Evolutionary conservation across 2,329 filamentous ascomycete species (phyloP).

Genomic region (Parafenestella ontariensis): DNA sequence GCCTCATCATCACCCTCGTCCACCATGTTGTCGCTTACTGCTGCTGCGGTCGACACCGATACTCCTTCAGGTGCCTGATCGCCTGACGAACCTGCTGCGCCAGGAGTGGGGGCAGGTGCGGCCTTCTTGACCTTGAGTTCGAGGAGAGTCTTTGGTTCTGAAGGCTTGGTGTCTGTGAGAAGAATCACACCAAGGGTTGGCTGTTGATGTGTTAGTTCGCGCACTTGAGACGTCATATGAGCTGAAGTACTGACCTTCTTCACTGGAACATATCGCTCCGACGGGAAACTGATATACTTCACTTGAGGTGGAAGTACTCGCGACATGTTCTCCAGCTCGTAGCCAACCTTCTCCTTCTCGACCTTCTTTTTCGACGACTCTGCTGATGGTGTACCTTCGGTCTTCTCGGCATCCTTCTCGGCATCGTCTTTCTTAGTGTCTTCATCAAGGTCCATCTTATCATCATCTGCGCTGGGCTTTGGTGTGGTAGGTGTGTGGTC

Average conservation of each 20-base stretch:
- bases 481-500: constrained; percentile 80
- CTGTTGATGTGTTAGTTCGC: constrained; percentile 55
- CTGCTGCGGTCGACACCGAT: constrained; percentile 76
- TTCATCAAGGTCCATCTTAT: constrained; percentile 83
- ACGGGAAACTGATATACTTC: constrained; percentile 93
- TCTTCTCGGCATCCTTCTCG: constrained; percentile 53
- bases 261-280: constrained; percentile 90
- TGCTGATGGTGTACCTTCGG: constrained; percentile 60
- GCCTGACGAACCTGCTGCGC: constrained; percentile 48
- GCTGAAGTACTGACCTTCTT: constrained; percentile 70
- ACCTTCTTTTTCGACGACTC: constrained; percentile 81
- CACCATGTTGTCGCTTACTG: constrained; percentile 70
- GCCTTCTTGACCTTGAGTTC: constrained; percentile 92
- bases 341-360: constrained; percentile 96
- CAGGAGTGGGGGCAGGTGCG: constrained; percentile 54
- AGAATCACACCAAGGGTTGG: constrained; percentile 93
- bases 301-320: constrained; percentile 90
- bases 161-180: constrained; percentile 82
- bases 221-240: not conserved
- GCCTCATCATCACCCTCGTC: constrained; percentile 87
- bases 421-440: constrained; percentile 54
- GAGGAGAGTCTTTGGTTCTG: constrained; percentile 78
- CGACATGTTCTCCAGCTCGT: constrained; percentile 96
- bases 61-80: constrained; percentile 53
- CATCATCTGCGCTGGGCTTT: constrained; percentile 67